Base-by-base conservation (phyloP, 2,329 filamentous ascomycete genomes). In the Cladosporium sp. region DNA sequence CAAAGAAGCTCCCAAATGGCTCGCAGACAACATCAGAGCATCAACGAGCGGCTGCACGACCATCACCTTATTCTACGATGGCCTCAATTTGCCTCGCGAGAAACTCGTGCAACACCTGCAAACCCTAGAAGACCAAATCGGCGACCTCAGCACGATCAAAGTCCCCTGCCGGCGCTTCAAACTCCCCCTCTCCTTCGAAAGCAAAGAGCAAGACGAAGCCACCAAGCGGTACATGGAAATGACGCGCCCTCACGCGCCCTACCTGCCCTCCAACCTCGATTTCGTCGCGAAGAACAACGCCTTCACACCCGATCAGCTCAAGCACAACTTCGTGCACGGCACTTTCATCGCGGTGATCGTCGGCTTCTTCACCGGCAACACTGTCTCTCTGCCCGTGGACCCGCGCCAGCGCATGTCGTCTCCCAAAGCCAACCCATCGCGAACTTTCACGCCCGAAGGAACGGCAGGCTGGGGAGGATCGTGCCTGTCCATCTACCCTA, bases 181-280 rank as follows among this genome's bases (percentile, higher is more conserved):
- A 36, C 67, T 74, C 2, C 72, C 72, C 0, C 63, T 74, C 22
- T 68, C 68, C 11, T 74, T 73, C 57, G 67, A 72, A 37, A 69
- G 65, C 37, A 68, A 68, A 51, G 66, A 68, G 13, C 70, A 73
- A 54, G 61, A 72, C 17, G 74, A 78, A 29, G 81, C 82, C 0
- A 74, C 82, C 1, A 68, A 79, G 40, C 73, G 82, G 3, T 86
- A 86, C 63, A 78, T 78, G 61, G 78, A 78, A 19, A 84, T 80
- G 1, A 80, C 83, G 54, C 74, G 83, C 6, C 73, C 77, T 1
- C 75, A 81, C 43, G 83, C 83, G 0, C 75, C 79, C 0, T 86
- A 83, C 60, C 70, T 85, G 0, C 83, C 83, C 0, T 79, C 80
- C 56, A 84, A 84, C 48, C 70, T 84, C 36, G 71, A 77, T 1